Evolutionary conservation across 176 grass and related monocot genomes (phyloP).

Genomic region (Themeda triandra): DNA sequence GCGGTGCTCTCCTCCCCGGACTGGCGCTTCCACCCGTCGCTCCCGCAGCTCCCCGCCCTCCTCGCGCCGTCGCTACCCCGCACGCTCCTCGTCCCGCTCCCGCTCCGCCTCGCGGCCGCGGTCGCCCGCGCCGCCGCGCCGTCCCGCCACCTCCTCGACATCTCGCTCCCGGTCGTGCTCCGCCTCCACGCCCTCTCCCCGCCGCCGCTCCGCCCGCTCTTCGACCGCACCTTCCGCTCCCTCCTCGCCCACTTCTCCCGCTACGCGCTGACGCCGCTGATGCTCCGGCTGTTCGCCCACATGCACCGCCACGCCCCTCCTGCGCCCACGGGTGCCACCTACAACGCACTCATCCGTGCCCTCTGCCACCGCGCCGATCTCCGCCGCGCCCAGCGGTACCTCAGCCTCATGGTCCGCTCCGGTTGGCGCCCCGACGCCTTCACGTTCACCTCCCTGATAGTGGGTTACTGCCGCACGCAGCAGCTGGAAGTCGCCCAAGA

Average conservation of each 20-base stretch:
- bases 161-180: constrained; percentile 37
- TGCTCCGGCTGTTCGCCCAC: constrained; percentile 43
- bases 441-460: constrained; percentile 46
- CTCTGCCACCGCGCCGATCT: constrained; percentile 47
- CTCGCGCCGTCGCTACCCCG: constrained; percentile 40
- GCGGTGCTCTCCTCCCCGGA: constrained; percentile 20
- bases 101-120: constrained; percentile 35
- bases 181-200: constrained; percentile 45
- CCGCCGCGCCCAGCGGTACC: constrained; percentile 27
- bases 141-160: constrained; percentile 32
- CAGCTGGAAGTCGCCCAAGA: constrained; percentile 5
- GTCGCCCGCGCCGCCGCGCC: constrained; percentile 33
- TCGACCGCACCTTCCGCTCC: constrained; percentile 38
- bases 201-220: constrained; percentile 31
- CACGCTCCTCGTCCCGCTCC: constrained; percentile 20
- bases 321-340: constrained; percentile 21
- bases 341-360: constrained; percentile 42
- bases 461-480: constrained; percentile 6
- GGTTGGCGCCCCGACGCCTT: constrained; percentile 35
- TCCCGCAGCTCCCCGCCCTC: constrained; percentile 36
- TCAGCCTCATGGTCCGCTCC: constrained; percentile 54
- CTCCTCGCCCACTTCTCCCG: constrained; percentile 32
- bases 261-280: constrained; percentile 14
- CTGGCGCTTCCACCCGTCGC: constrained; percentile 34
- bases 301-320: constrained; percentile 30